Evolutionary conservation across 2,329 filamentous ascomycete species (phyloP).

Genomic region (Exophiala bonariae): DNA sequence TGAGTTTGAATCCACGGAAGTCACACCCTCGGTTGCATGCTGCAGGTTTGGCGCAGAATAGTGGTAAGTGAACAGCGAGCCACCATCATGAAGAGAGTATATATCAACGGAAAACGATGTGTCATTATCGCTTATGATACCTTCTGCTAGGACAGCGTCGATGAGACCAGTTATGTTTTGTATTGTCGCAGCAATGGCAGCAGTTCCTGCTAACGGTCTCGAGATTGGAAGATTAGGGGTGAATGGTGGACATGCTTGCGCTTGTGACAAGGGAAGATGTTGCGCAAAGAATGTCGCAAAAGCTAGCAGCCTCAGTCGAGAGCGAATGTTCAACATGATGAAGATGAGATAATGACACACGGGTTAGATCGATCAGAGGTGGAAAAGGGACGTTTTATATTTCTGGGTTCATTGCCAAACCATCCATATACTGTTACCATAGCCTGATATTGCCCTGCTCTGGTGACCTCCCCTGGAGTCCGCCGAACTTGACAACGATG

Average conservation of each 20-base stretch:
- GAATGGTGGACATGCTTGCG: conserved; percentile 1
- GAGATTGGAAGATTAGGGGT: not conserved
- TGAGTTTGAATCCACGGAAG: conserved; percentile 22
- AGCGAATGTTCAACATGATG: no score
- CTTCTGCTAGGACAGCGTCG: not conserved
- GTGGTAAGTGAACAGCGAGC: conserved; percentile 31
- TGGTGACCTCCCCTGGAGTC: no score
- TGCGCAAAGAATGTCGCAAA: no score
- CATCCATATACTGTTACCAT: no score
- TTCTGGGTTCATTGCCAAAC: no score
- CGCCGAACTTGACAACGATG: no score
- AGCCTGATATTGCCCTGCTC: no score
- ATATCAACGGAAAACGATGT: conserved; percentile 42
- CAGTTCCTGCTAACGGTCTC: not conserved
- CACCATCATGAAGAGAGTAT: conserved; percentile 38
- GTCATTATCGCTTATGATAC: not conserved
- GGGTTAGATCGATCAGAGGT: no score
- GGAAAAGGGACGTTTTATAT: no score
- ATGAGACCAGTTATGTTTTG: not conserved
- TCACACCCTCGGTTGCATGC: conserved; percentile 2
- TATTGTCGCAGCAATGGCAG: not conserved
- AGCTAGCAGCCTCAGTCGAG: no score
- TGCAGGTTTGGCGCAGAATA: conserved; percentile 23
- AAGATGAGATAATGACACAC: no score
- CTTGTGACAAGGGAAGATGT: not conserved